Base-by-base conservation (phyloP, 495 filamentous ascomycete species). In the Tuber calosporum region DNA sequence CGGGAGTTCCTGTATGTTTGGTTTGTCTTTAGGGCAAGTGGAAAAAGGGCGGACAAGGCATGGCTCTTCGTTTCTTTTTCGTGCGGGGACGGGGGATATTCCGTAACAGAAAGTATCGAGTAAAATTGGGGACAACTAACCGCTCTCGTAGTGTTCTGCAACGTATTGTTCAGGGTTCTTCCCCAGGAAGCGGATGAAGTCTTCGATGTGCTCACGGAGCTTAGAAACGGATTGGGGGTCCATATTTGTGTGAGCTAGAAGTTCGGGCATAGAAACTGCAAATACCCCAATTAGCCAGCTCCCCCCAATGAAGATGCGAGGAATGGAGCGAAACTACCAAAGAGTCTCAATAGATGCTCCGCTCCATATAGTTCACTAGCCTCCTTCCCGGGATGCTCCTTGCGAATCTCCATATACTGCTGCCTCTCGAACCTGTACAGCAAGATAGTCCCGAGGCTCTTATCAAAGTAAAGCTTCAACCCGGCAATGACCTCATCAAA, bases 221-320 rank as follows among this genome's bases (percentile, higher is more conserved):
- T 92, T 90, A 75, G 89, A 91, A 69, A 95, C 91, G 13, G 92
- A 92, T 82, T 94, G 93, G 38, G 88, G 84, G 80, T 98, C 95
- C 95, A 99, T 97, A 83, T 97, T 97, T 41, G 95, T 99, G 81
- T 97, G 94, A 26, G 93, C 93, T 76, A 99, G 88, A 39, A 98
- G 88, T 82, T 99, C 95, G 0, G 96, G 95, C 76, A 99, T 88
- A 11, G 90, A 89, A 17, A 96, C 95, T 97, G 72, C 9, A 53
- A 53, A 68, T 69, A 71, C 17, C 39, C 22, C 68, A 34, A 43
- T 78, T 75, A 73, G 68, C 39, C 26, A 73, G 38, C 20, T 41
- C 22, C 20, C 13, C 38, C 43, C 40, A 2, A 19, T 0, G 22
- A 45, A 43, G 30, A 73, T 69, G 22, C 19, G 53, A 67, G 30